Evolutionary conservation across 768 basidiomycete species (phyloP).

Genomic region (Amanita fuliginea): DNA sequence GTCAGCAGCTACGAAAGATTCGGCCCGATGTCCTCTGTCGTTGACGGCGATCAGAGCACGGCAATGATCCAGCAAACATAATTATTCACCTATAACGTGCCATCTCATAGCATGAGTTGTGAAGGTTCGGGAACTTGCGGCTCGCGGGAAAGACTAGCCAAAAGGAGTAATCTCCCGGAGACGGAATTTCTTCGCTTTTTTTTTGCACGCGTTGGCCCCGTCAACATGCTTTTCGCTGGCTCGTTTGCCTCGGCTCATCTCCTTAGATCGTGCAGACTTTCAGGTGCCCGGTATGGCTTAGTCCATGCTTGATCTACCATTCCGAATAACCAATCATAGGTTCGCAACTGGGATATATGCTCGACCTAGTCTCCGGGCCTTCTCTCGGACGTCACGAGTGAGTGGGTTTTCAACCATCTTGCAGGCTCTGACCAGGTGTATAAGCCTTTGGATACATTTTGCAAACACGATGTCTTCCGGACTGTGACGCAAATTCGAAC

Average conservation of each 20-base stretch:
- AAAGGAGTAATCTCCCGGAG: conserved; percentile 1
- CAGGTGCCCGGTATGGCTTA: neutral
- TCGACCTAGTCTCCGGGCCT: neutral
- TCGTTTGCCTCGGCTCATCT: neutral
- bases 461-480: neutral
- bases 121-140: neutral
- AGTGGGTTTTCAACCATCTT: neutral
- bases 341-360: neutral
- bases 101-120: neutral
- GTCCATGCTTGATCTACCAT: neutral
- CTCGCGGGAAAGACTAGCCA: neutral
- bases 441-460: neutral
- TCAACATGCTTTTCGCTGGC: conserved; percentile 2
- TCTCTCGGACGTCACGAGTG: conserved; percentile 1
- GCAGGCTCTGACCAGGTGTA: neutral
- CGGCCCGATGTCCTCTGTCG: conserved; percentile 25
- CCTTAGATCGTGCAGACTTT: conserved; percentile 3
- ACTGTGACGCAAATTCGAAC: neutral
- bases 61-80: neutral
- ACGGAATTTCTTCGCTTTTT: conserved; percentile 4
- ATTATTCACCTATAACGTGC: conserved; percentile 5
- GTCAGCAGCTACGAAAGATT: conserved; percentile 44
- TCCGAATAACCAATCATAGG: neutral
- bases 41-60: neutral
- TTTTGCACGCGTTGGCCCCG: neutral